Evolutionary conservation across 768 basidiomycete genomes (phyloP).

Genomic region (Asterophora parasitica): DNA sequence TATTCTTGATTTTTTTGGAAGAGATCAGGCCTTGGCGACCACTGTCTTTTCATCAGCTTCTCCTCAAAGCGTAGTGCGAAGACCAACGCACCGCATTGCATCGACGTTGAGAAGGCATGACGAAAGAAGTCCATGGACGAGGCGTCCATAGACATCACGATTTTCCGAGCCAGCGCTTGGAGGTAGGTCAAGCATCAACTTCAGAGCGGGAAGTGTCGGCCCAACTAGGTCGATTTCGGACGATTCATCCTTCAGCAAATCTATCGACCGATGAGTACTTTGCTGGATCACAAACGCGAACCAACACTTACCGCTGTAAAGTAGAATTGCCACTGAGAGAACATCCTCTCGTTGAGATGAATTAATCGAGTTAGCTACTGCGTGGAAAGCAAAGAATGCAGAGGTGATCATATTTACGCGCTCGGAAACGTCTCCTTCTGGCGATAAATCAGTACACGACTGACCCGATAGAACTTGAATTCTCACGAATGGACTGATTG

Average conservation of each 20-base stretch:
- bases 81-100: constrained; percentile 71
- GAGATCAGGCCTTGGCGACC: constrained; percentile 76
- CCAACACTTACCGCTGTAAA: constrained; percentile 62
- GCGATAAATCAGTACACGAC: constrained; percentile 7
- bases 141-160: constrained; percentile 48
- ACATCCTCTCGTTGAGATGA: constrained; percentile 65
- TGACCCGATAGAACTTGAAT: background rate
- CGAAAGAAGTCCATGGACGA: constrained; percentile 80
- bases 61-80: background rate
- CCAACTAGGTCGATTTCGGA: constrained; percentile 75
- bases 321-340: constrained; percentile 69
- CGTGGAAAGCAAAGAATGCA: constrained; percentile 57
- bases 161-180: constrained; percentile 34
- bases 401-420: constrained; percentile 60
- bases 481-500: constrained; percentile 48
- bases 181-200: constrained; percentile 60
- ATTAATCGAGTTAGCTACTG: constrained; percentile 54
- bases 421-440: constrained; percentile 50
- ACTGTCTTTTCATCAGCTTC: constrained; percentile 34
- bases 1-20: constrained; percentile 82
- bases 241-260: constrained; percentile 83
- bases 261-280: constrained; percentile 26
- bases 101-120: constrained; percentile 83
- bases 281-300: too few relatives aligned
- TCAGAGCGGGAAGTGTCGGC: constrained; percentile 77